Conservation (phyloP, 208 protist species). For the Trypanosoma avium region DNA sequence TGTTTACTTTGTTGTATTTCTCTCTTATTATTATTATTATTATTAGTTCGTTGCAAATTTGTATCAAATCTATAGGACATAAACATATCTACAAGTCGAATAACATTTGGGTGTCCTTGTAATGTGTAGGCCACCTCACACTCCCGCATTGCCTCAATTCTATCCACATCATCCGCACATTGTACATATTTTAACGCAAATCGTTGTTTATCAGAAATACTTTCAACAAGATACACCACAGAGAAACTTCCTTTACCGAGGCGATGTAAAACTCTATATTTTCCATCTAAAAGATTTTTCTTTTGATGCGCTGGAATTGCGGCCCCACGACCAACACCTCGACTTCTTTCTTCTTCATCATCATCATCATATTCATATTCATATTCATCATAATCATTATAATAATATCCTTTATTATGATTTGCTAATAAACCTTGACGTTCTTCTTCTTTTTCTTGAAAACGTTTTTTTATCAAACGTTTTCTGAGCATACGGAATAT, state of each 20-base stretch:
- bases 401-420: neutral
- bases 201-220: conserved; percentile 33
- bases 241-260: conserved; percentile 70
- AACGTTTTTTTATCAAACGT: neutral
- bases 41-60: conserved; percentile 4
- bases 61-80: conserved; percentile 67
- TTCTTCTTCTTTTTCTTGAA: neutral
- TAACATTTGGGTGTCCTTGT: conserved; percentile 79
- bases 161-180: conserved; percentile 57
- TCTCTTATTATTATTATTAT: conserved; percentile 2
- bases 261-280: conserved; percentile 54
- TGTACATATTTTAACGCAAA: conserved; percentile 84
- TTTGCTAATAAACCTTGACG: neutral
- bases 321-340: conserved; percentile 20
- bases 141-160: conserved; percentile 63
- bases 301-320: conserved; percentile 18
- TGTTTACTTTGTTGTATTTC: neutral
- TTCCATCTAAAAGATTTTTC: conserved; percentile 22
- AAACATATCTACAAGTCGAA: conserved; percentile 79
- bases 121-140: conserved; percentile 62
- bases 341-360: conserved; percentile 1
- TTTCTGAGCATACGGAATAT: neutral
- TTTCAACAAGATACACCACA: conserved; percentile 71
- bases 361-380: neutral
- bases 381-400: neutral